phyloP scores from a whole-genome alignment of 352 stramenopile species.

The Thalassiosira mediterranea region DNA sequence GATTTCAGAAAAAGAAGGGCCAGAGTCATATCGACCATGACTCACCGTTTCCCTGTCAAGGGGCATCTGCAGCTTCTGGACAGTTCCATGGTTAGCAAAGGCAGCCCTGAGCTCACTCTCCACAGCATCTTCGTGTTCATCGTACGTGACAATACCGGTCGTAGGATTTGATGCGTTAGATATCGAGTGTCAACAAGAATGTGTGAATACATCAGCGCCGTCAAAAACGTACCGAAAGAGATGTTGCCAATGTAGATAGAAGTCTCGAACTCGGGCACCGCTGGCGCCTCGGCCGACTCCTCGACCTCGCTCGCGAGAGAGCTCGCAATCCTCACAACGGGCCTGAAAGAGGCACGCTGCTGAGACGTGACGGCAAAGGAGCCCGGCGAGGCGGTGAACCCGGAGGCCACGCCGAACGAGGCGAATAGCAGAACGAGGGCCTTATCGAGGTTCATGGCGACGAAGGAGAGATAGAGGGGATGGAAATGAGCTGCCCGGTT shows the following conservation, averaged over 20 bases:
- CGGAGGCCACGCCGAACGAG: constrained; percentile 33
- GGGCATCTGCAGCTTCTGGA: constrained; percentile 70
- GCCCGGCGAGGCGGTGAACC: constrained; percentile 42
- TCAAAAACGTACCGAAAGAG: constrained; percentile 59
- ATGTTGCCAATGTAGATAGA: constrained; percentile 77
- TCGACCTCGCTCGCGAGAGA: constrained; percentile 41
- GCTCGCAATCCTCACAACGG: no score
- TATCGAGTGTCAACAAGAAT: no score
- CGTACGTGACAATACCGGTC: no score
- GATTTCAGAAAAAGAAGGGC: no score
- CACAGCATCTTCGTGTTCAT: no score
- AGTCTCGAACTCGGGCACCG: constrained; percentile 19
- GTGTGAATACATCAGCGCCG: no score
- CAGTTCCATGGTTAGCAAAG: constrained; percentile 61
- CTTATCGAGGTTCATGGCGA: constrained; percentile 55
- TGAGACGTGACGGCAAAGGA: background rate
- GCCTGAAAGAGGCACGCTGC: no score
- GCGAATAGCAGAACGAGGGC: constrained; percentile 46
- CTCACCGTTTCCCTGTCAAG: constrained; percentile 59
- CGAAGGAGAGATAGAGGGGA: no score
- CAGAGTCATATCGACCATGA: no score
- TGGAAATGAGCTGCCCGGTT: no score
- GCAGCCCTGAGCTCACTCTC: constrained; percentile 46
- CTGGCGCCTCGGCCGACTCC: constrained; percentile 15
- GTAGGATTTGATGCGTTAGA: no score